These are phyloP conservation scores for Teratosphaeria zuluensis DNA, from an alignment of 2,329 filamentous ascomycete species.

Conservation along the genomic window DNA sequence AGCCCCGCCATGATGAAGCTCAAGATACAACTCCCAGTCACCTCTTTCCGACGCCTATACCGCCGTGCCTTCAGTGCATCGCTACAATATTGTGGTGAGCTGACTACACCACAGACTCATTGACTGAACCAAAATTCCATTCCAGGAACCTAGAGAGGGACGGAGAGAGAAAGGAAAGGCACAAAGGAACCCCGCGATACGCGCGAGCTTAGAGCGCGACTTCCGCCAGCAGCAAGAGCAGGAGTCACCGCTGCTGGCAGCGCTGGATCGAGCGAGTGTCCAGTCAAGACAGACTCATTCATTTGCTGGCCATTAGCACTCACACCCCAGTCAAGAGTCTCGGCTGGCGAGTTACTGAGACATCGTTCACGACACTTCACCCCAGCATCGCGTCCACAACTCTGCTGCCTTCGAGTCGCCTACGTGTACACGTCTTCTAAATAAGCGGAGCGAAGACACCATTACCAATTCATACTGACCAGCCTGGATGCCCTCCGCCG, in stretches of 20 bases:
- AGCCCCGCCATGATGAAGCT: constrained; percentile 1
- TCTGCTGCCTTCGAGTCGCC: background rate
- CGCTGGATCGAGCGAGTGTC: background rate
- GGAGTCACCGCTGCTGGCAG: background rate
- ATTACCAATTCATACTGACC: background rate
- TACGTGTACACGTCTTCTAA: background rate
- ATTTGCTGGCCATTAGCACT: background rate
- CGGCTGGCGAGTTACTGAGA: background rate
- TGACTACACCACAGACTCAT: background rate
- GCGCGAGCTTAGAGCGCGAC: background rate
- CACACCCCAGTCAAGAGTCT: background rate
- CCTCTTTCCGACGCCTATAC: background rate
- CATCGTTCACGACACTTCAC: background rate
- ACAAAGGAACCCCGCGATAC: background rate
- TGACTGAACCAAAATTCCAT: background rate
- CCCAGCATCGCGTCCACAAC: background rate
- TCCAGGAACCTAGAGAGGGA: background rate
- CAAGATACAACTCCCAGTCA: background rate
- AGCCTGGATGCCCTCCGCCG: constrained; percentile 12
- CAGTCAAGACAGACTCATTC: background rate
- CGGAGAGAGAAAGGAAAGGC: background rate
- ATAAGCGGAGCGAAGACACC: background rate
- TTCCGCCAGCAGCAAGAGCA: background rate
- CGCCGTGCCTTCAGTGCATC: background rate
- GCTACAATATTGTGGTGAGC: background rate